Percentiles rank a stretch among this genome's conserved stretches.
phyloP scores from a whole-genome alignment of 148 eudicot genomes.

The Diospyros lotus region DNA sequence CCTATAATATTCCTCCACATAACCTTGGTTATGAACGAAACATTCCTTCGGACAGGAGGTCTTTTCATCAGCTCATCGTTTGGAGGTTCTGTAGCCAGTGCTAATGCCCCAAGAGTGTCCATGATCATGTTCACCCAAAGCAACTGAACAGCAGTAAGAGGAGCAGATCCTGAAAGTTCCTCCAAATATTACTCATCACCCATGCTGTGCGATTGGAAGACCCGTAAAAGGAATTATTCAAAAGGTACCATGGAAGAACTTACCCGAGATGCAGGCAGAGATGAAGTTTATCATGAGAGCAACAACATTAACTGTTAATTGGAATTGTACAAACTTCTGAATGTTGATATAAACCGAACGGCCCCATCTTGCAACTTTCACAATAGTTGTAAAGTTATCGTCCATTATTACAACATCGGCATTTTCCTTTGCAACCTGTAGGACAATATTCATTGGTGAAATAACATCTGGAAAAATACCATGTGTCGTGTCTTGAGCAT shows the following conservation, averaged over 20 bases:
- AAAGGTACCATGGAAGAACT: neutral
- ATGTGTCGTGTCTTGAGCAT: no score
- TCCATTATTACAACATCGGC: conserved; percentile 84
- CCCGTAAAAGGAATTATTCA: neutral
- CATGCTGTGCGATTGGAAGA: neutral
- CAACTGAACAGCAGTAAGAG: conserved; percentile 79
- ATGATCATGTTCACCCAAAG: conserved; percentile 96
- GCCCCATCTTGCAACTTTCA: conserved; percentile 78
- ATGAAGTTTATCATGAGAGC: conserved; percentile 72
- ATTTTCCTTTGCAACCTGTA: conserved; percentile 87
- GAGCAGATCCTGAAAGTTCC: conserved; percentile 63
- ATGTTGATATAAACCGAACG: conserved; percentile 81
- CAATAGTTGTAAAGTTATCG: conserved; percentile 70
- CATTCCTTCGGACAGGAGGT: conserved; percentile 59
- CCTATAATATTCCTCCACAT: conserved; percentile 91
- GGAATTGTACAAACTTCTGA: conserved; percentile 90
- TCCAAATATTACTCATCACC: neutral
- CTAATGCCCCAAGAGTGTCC: conserved; percentile 90
- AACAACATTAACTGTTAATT: conserved; percentile 82
- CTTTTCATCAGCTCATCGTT: conserved; percentile 65
- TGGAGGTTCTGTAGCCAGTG: conserved; percentile 87
- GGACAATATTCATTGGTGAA: neutral
- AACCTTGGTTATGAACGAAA: conserved; percentile 47
- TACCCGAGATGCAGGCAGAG: conserved; percentile 81
- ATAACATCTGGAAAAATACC: no score